Conservation (phyloP, 768 basidiomycete genomes). For the Pholiota conissans region DNA sequence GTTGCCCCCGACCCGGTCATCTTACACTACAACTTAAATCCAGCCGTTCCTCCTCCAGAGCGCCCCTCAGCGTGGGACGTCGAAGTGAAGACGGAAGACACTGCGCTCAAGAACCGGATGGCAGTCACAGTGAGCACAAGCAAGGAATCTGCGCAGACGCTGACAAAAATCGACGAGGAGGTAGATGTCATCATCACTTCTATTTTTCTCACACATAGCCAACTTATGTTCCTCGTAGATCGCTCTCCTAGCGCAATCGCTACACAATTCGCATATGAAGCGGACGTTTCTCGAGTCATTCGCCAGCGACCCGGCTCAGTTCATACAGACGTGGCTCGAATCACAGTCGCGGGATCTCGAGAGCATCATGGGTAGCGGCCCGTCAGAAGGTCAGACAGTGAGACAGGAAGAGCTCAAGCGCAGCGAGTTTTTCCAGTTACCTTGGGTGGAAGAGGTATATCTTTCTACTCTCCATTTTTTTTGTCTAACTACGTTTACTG, state of each 20-base stretch:
- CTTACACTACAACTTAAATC: constrained; percentile 75
- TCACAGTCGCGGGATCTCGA: constrained; percentile 92
- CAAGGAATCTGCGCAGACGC: constrained; percentile 67
- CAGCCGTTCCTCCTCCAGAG: constrained; percentile 61
- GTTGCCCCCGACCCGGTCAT: constrained; percentile 77
- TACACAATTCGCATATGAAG: constrained; percentile 87
- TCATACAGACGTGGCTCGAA: constrained; percentile 89
- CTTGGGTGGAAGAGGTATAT: constrained; percentile 81
- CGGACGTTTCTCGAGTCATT: constrained; percentile 84
- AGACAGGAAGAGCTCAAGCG: constrained; percentile 86
- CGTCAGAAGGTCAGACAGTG: constrained; percentile 74
- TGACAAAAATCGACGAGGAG: constrained; percentile 85
- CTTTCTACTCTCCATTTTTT: neutral
- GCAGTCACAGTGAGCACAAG: constrained; percentile 65
- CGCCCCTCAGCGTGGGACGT: constrained; percentile 82
- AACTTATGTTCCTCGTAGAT: constrained; percentile 48
- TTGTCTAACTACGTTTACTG: neutral
- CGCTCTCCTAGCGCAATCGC: constrained; percentile 77
- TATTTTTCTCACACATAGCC: neutral
- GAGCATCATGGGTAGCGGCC: constrained; percentile 84
- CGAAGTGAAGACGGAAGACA: constrained; percentile 87
- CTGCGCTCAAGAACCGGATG: constrained; percentile 71
- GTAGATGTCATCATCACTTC: constrained; percentile 33
- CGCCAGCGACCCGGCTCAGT: constrained; percentile 71
- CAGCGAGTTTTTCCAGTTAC: constrained; percentile 88